Base-by-base conservation (phyloP, 2,329 filamentous ascomycete genomes). In the Ascosphaera aggregata region DNA sequence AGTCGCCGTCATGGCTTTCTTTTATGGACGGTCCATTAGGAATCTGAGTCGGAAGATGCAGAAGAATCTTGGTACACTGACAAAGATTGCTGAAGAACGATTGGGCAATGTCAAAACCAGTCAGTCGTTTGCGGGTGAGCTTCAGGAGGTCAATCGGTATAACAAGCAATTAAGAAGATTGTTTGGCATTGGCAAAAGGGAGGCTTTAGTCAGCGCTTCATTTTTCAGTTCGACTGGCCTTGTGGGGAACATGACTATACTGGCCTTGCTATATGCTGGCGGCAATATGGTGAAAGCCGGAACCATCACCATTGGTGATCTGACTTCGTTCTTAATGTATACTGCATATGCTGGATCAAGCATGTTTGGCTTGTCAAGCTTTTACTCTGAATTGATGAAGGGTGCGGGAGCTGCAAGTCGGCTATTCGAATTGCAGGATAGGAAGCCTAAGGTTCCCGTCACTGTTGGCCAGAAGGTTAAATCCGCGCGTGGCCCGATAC, bases 381-480 rank as follows among this genome's bases (percentile, higher is more conserved):
- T 98, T 60, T 98, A 94, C 58, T 93, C 85, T 0, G 89, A 98
- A 54, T 67, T 98, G 44, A 98, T 98, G 89, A 98, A 98, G 58
- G 91, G 91, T 34, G 86, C 93, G 3, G 89, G 91, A 50, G 89
- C 89, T 34, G 89, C 89, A n/a, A 92, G 79, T 51, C 78, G 89
- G 43, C 66, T 98, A 1, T 98, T 98, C 51, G 89, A 98, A 53
- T 69, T 98, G 4, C 85, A 95, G 54, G 89, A 98, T 55, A 76
- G 89, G 44, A 65, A 80, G 42, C 80, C 85, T 0, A 77, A 74
- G 2, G 91, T 95, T 43, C 76, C 76, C n/a, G 73, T 85, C 16
- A 98, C 91, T 0, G 73, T 77, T 39, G 89, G 89, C 45, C 54
- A 66, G 20, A 76, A 73, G 43, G 84, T 98, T 20, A 67, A 64